Base-by-base conservation (phyloP, 176 grass and related monocot species). In the Bonia amplexicaulis region DNA sequence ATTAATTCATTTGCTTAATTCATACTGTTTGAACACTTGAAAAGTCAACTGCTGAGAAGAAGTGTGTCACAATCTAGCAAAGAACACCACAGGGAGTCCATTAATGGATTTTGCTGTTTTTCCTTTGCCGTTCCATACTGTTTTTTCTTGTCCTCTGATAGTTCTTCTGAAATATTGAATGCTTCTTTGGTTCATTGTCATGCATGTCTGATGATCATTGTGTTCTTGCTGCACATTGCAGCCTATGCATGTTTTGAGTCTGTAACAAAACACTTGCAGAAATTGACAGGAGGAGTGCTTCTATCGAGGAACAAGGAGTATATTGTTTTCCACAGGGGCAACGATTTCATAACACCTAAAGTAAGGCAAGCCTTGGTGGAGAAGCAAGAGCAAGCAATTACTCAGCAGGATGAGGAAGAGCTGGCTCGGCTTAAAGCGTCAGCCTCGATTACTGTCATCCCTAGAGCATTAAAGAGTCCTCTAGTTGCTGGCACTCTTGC, bases 291-390 rank as follows among this genome's bases (percentile, higher is more conserved):
- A 78, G 88, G 93, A 78, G 88, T 91, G 13, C 91, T 98, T 85
- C n/a, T 98, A 46, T 95, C 96, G 6, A 90, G 96, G 86, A 98
- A 98, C 86, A 95, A 95, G 72, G 96, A 98, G 64, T 98, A 90
- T 76, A 89, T 98, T 77, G 70, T 95, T 39, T 85, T 98, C 81
- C 94, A 98, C 82, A 98, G 96, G 76, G 96, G 96, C 45, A 98
- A 98, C 84, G 96, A 98, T 75, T 98, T 94, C 23, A 76, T 95
- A 70, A 81, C 77, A 3, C 91, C 93, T 79, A 90, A 89, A 93
- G 73, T 98, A 66, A 90, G 89, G 83, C 33, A 88, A 53, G 86
- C 90, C 19, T 85, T 98, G 77, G 66, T 91, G 64, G 83, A 95
- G 69, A 93, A 95, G 84, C 76, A 98, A 86, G 75, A 92, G 22